Evolutionary conservation across 2,329 filamentous ascomycete species (phyloP), one percentile per base, ranked within the genome.

Genomic region (Sclerotinia minor): DNA sequence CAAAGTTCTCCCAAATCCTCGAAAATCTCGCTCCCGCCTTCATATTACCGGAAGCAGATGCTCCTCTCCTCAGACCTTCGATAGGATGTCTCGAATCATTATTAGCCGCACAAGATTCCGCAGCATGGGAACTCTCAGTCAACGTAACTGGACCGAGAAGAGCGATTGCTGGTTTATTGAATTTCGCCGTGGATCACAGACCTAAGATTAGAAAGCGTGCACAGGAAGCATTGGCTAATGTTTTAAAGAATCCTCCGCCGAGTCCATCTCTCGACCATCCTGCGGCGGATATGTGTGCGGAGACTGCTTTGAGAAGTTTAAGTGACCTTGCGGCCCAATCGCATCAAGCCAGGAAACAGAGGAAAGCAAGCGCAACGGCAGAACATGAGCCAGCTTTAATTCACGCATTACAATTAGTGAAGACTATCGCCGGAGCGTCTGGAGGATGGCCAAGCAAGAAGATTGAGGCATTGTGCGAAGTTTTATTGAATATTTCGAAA

Each of bases 381-480:
- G 83, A 84, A 66, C 87, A 93, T 75, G 92, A 96, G 70, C 94
- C 95, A 2, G 88, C 87, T 41, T 83, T 98, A 63, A 96, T 98
- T 72, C 95, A 98, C 77, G 90, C 94, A 2, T 82, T 99, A 70
- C 94, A 99, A 76, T 83, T 99, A 67, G 90, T 97, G 72, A 97
- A 96, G 83, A 91, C 92, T 0, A 87, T 99, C 69, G 93, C 95
- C 0, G 84, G 86, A 3, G 92, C 92, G 6, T 94, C 92, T 68
- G 92, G 92, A 52, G 95, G 95, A 63, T 99, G 95, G 95, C 95
- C 95, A 0, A 97, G 91, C 81, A 92, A 91, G 81, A 97, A 96
- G 80, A 96, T 97, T 66, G 95, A 99, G 80, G 84, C 90, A 2
- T 82, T 99, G 45, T 97, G 94, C 78, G 94, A 98, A 79, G 81